Evolutionary conservation across 1,284 basidiomycete species (phyloP), one percentile per base, ranked within the genome.

Genomic region (Spongiforma sp.): DNA sequence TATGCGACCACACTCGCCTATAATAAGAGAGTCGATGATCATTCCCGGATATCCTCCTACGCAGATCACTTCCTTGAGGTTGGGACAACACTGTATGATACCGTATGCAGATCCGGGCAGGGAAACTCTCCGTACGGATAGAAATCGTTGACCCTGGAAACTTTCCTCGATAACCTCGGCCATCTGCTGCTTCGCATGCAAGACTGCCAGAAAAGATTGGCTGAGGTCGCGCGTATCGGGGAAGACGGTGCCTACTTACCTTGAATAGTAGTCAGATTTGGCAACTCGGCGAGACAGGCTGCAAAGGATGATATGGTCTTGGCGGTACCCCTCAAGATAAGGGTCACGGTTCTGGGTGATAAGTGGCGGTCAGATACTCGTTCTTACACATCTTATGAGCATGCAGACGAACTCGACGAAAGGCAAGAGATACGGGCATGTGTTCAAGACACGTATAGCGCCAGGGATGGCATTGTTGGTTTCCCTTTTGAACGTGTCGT

Each of bases 191-290:
- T 14, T 7, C 32, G 53, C 43, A 3, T 60, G 26, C 21, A 69
- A 33, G 34, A 68, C 57, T 62, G 26, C 48, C 48, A 11, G 26
- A 50, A 7, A 37, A 11, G 19, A 30, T 30, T 32, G 28, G 4
- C n/a, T 28, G 26, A 17, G 14, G 26, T n/a, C 4, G 26, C 28
- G 7, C 24, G 24, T 12, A 19, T 5, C 2, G 17, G 24, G 24
- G 14, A 6, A 39, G 57, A 12, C 19, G 26, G 14, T 43, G 17
- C 11, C n/a, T 17, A 17, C 2, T 1, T 59, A 62, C 69, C 68
- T 67, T 78, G 71, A 14, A 80, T 68, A 5, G 74, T 11, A 50
- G 75, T 69, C 11, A 81, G 69, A 59, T 77, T 79, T 12, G 78
- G 77, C 26, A 79, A 61, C 15, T 60, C 62, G 8, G 68, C 66